Conservation (phyloP, 495 filamentous ascomycete genomes). For the Usnea hakonensis region DNA sequence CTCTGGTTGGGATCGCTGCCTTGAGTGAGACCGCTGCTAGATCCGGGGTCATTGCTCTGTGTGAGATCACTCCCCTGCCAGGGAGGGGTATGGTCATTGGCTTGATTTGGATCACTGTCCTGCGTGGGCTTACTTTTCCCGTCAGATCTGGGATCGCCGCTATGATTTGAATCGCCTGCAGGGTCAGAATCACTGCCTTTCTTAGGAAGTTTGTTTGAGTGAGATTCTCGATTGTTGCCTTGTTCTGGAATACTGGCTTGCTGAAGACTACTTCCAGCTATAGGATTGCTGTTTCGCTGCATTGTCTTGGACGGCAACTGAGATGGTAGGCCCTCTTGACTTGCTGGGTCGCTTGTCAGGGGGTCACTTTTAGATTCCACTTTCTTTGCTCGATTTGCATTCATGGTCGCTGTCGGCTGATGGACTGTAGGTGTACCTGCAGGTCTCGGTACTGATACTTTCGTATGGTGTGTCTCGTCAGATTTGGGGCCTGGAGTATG, state of each 20-base stretch:
- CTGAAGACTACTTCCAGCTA: too few relatives aligned
- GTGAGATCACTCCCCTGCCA: too few relatives aligned
- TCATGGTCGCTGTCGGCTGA: background rate
- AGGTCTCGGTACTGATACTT: background rate
- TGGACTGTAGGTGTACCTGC: background rate
- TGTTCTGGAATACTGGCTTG: background rate
- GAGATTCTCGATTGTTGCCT: background rate
- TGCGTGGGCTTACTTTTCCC: too few relatives aligned
- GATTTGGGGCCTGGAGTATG: background rate
- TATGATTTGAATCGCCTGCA: too few relatives aligned
- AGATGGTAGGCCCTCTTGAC: background rate
- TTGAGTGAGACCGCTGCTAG: too few relatives aligned
- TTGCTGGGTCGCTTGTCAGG: background rate
- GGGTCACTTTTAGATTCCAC: background rate
- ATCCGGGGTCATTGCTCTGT: too few relatives aligned
- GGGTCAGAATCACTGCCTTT: too few relatives aligned
- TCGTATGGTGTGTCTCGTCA: background rate
- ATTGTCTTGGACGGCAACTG: background rate
- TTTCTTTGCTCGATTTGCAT: background rate
- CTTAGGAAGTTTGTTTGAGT: too few relatives aligned
- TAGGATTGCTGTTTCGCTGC: background rate
- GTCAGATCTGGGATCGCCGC: too few relatives aligned
- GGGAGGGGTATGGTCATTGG: too few relatives aligned
- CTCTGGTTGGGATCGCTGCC: too few relatives aligned
- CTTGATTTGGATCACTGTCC: background rate